phyloP scores from a whole-genome alignment of 768 basidiomycete species.

The Obba rivulosa region DNA sequence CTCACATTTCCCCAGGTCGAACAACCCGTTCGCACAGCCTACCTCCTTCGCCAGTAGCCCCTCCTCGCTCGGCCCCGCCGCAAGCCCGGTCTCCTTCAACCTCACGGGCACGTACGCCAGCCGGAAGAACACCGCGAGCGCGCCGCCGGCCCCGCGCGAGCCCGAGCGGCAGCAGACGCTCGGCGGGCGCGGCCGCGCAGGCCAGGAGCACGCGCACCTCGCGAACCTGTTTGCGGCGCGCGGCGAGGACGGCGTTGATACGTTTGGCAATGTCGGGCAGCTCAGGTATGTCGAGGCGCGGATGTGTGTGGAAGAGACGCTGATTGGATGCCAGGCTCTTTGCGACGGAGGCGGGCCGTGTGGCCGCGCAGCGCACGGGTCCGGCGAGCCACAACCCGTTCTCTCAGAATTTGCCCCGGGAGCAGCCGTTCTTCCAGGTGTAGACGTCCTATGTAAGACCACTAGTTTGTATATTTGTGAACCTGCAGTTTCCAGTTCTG shows the following conservation, averaged over 20 bases:
- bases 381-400: slow-evolving; percentile 12
- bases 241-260: slow-evolving; percentile 86
- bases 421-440: too few species aligned
- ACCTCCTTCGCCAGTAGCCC: too few species aligned
- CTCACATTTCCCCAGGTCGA: slow-evolving; percentile 36
- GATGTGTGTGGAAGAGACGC: neutral
- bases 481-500: too few species aligned
- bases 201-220: slow-evolving; percentile 63
- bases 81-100: slow-evolving; percentile 10
- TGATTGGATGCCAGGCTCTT: slow-evolving; percentile 7
- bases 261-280: slow-evolving; percentile 81
- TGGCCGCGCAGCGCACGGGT: slow-evolving; percentile 20
- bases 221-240: slow-evolving; percentile 75
- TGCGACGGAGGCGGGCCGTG: slow-evolving; percentile 16
- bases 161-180: neutral
- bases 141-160: slow-evolving; percentile 11
- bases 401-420: slow-evolving; percentile 1
- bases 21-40: slow-evolving; percentile 24
- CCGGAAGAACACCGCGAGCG: slow-evolving; percentile 3
- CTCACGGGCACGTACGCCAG: slow-evolving; percentile 13
- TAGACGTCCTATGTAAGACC: too few species aligned
- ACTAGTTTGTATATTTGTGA: too few species aligned
- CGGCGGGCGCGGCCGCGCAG: slow-evolving; percentile 27
- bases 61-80: slow-evolving; percentile 19
- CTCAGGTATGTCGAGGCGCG: slow-evolving; percentile 42